Conservation (phyloP, 345 rosid genomes). For the Litchi chinensis region DNA sequence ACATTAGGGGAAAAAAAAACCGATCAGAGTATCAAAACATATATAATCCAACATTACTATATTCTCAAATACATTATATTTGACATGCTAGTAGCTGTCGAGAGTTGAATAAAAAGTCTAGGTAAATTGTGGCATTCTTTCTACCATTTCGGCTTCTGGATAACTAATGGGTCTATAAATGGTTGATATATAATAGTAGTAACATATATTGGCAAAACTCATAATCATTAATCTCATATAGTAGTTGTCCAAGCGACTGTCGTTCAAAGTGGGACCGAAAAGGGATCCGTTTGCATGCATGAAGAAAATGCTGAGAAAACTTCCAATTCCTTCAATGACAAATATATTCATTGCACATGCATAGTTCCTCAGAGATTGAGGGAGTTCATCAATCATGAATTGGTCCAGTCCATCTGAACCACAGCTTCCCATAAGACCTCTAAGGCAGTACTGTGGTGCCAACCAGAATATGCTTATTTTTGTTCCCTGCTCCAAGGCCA, state of each 20-base stretch:
- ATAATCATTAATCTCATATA: background rate
- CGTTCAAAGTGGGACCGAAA: background rate
- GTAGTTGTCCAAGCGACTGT: background rate
- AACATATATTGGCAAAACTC: background rate
- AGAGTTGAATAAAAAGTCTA: no score
- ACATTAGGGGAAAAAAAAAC: no score
- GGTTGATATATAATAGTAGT: no score
- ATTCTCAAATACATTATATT: no score
- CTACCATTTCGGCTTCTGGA: no score
- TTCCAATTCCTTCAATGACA: constrained; percentile 8
- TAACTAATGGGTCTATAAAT: no score
- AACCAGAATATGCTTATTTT: constrained; percentile 5
- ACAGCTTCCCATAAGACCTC: constrained; percentile 7
- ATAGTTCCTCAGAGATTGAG: background rate
- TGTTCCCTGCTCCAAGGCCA: no score
- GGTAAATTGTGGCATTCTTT: no score
- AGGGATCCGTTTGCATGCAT: background rate
- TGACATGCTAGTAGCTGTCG: no score
- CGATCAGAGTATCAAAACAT: no score
- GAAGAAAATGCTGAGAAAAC: background rate
- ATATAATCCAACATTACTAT: no score
- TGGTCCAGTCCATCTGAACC: background rate
- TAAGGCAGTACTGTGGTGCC: constrained; percentile 1
- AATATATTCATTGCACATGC: background rate
- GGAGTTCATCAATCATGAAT: background rate